These are phyloP conservation scores for Nephelium lappaceum DNA, from an alignment of 345 rosid genomes.

Conservation along the genomic window DNA sequence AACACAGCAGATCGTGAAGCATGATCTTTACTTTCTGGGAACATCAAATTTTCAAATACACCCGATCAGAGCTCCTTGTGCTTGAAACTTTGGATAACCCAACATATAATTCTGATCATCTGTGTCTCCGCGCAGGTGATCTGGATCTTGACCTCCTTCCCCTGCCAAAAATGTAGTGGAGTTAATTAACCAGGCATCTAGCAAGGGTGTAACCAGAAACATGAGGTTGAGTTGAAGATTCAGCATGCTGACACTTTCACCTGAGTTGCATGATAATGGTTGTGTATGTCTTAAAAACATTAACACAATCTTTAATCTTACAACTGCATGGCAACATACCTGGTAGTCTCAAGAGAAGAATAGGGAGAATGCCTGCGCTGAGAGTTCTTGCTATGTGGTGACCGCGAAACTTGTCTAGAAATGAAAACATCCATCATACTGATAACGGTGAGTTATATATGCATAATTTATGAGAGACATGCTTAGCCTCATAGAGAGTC, in stretches of 20 bases:
- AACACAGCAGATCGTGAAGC: neutral
- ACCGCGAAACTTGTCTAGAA: constrained; percentile 97
- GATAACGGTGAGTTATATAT: constrained; percentile 54
- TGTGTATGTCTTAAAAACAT: constrained; percentile 43
- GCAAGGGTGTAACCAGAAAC: neutral
- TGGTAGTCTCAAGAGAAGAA: constrained; percentile 86
- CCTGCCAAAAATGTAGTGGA: constrained; percentile 42
- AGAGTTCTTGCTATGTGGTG: constrained; percentile 99
- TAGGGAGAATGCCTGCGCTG: constrained; percentile 96
- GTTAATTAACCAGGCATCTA: constrained; percentile 12
- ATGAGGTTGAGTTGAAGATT: constrained; percentile 11
- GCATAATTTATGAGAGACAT: constrained; percentile 35
- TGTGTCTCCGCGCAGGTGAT: constrained; percentile 66
- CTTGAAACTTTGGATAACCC: neutral
- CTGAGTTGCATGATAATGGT: constrained; percentile 44
- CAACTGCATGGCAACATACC: constrained; percentile 54
- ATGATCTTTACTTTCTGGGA: constrained; percentile 6
- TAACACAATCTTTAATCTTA: constrained; percentile 40
- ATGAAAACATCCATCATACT: constrained; percentile 88
- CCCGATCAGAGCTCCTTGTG: neutral
- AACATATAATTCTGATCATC: constrained; percentile 29
- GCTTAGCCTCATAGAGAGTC: constrained; percentile 36
- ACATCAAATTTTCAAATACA: neutral
- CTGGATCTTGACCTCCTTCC: constrained; percentile 76
- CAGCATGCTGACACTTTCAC: constrained; percentile 46